Base-by-base conservation (phyloP, 371 early-diverging fungal species). In the Mucor indicus region DNA sequence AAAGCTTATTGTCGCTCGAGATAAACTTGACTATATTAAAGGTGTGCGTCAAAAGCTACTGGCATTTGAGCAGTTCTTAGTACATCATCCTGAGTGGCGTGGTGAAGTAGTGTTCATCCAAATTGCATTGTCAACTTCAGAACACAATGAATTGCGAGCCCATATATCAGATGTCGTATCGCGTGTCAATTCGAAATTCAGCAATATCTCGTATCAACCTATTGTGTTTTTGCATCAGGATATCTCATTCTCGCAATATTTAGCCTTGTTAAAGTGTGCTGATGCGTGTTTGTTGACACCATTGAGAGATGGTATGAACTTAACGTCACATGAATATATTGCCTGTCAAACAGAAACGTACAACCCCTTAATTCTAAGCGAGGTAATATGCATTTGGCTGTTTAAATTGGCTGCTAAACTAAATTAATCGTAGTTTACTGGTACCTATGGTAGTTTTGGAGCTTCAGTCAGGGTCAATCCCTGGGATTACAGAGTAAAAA, bases 11-110 rank as follows among this genome's bases (percentile, higher is more conserved):
- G 84, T 98, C 29, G 84, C 98, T 1, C 83, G 99, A 13, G 99
- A 99, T 69, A 96, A 98, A 71, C 79, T 98, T 27, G 99, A 99
- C 73, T 91, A 89, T 45, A 93, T 98, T 50, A 99, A 99, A 64
- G 99, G 99, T 20, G 93, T 99, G 16, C 86, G 91, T 24, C 97
- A 99, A 69, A 97, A 98, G 64, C 66, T 99, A 31, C 77, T 86
- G 23, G 96, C 94, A 0, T 98, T 92, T 70, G 94, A 96, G 64
- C 85, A 85, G 45, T 98, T 99, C 59, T 66, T 99, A 38, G 71
- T 71, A 3, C 75, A 83, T 21, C 89, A 91, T 58, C 96, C 97
- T 2, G 92, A 98, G 60, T 93, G 90, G 87, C 85, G 81, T 11
- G 85, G 87, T 30, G 85, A 92, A 57, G 92, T 72, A 4, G 84